Conservation (phyloP, 2,329 filamentous ascomycete species). For the Claviceps sp. region DNA sequence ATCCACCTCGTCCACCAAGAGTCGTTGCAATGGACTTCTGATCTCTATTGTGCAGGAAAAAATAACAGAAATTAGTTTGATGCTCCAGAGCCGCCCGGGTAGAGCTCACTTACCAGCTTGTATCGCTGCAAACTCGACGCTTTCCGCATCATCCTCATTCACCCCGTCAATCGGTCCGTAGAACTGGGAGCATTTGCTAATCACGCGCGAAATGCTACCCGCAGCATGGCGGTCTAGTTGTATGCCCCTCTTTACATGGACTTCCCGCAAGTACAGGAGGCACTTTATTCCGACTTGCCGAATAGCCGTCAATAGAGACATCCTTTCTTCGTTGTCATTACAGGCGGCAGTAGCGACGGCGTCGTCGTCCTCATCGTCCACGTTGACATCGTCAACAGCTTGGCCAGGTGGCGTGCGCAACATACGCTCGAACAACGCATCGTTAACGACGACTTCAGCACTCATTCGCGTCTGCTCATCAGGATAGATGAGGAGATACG, state of each 20-base stretch:
- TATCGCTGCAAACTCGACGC: constrained; percentile 13
- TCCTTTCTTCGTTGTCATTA: background rate
- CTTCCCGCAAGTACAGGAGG: constrained; percentile 32
- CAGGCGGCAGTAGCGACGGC: background rate
- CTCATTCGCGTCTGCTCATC: constrained; percentile 28
- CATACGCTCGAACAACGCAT: constrained; percentile 26
- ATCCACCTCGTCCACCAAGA: constrained; percentile 45
- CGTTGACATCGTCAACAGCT: background rate
- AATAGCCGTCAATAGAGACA: constrained; percentile 14
- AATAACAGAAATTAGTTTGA: background rate
- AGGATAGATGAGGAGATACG: constrained; percentile 33
- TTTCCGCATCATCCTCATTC: constrained; percentile 16
- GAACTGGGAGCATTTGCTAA: constrained; percentile 28
- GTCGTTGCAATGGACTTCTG: constrained; percentile 33
- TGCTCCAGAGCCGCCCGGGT: background rate
- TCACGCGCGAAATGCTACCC: constrained; percentile 25
- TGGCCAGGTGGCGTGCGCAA: constrained; percentile 3
- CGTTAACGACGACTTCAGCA: constrained; percentile 30
- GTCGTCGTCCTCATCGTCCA: background rate
- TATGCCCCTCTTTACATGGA: constrained; percentile 27
- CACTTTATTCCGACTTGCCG: constrained; percentile 31
- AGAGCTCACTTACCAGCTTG: constrained; percentile 14
- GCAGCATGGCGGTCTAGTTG: constrained; percentile 31
- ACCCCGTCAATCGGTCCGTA: constrained; percentile 22
- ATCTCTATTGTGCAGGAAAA: constrained; percentile 18